These are phyloP conservation scores for Phyllosticta ampelicida DNA, from an alignment of 2,329 filamentous ascomycete genomes.

Conservation along the genomic window DNA sequence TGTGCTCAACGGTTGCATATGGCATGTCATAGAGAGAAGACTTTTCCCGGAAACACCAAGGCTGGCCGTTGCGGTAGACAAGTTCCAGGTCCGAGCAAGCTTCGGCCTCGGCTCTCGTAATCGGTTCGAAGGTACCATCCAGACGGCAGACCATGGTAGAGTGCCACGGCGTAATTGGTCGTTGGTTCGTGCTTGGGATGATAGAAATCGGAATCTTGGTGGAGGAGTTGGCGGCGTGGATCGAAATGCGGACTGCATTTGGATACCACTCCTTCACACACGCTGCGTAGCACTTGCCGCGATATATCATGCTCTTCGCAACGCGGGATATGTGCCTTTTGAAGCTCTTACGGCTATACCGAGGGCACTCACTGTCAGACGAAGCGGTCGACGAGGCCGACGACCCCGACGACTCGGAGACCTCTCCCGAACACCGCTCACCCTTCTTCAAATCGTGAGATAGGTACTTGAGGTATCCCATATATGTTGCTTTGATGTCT, in stretches of 20 bases:
- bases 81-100: slow-evolving; percentile 13
- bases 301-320: slow-evolving; percentile 19
- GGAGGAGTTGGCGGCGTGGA: slow-evolving; percentile 22
- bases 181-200: slow-evolving; percentile 13
- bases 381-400: not conserved
- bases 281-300: slow-evolving; percentile 17
- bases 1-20: slow-evolving; percentile 15
- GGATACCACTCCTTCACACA: slow-evolving; percentile 11
- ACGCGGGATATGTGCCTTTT: slow-evolving; percentile 18
- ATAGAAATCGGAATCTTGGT: slow-evolving; percentile 22
- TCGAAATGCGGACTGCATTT: slow-evolving; percentile 20
- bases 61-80: slow-evolving; percentile 13
- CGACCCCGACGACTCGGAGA: slow-evolving; percentile 3
- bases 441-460: slow-evolving; percentile 15
- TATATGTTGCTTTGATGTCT: slow-evolving; percentile 15
- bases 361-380: slow-evolving; percentile 9
- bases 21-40: slow-evolving; percentile 14
- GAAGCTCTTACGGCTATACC: slow-evolving; percentile 12
- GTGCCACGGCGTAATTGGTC: slow-evolving; percentile 10
- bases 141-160: slow-evolving; percentile 8
- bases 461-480: slow-evolving; percentile 20
- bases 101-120: not conserved
- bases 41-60: slow-evolving; percentile 12
- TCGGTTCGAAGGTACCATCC: slow-evolving; percentile 5
- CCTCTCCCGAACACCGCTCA: slow-evolving; percentile 2